Evolutionary conservation across 306 rosid genomes (phyloP).

Genomic region (Abrus precatorius): DNA sequence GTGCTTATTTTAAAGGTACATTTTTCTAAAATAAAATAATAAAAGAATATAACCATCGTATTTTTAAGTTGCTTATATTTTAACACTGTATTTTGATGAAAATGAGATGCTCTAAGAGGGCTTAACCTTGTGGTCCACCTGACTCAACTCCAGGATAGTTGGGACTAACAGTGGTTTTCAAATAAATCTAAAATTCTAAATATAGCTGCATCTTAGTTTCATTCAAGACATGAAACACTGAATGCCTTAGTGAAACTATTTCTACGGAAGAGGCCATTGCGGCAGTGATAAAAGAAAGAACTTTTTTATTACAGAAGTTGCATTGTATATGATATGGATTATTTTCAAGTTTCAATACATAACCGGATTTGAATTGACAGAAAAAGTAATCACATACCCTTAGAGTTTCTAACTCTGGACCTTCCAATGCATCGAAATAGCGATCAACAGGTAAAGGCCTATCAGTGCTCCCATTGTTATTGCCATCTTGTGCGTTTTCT

Average conservation of each 20-base stretch:
- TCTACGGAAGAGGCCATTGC: not conserved
- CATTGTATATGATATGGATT: not conserved
- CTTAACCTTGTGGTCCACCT: no score
- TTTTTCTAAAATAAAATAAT: no score
- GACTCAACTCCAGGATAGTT: no score
- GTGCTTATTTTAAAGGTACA: no score
- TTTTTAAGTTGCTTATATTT: no score
- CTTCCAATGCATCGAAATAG: conserved; percentile 75
- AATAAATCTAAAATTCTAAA: no score
- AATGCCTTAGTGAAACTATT: not conserved
- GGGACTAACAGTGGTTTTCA: no score
- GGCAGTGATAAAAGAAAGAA: not conserved
- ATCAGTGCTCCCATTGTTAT: conserved; percentile 43
- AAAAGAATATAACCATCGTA: no score
- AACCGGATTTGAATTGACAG: conserved; percentile 6
- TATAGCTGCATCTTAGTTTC: not conserved
- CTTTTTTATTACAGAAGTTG: not conserved
- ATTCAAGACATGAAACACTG: not conserved
- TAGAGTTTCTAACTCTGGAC: conserved; percentile 78
- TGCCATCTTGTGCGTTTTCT: conserved; percentile 41
- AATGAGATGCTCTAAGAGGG: no score
- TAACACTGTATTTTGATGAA: no score
- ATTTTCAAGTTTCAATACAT: not conserved
- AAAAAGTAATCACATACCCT: conserved; percentile 56
- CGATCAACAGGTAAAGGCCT: conserved; percentile 69